Percentiles rank a stretch among this genome's conserved stretches.
Conservation (phyloP, 2,329 filamentous ascomycete genomes). For the Xylariales sp. region DNA sequence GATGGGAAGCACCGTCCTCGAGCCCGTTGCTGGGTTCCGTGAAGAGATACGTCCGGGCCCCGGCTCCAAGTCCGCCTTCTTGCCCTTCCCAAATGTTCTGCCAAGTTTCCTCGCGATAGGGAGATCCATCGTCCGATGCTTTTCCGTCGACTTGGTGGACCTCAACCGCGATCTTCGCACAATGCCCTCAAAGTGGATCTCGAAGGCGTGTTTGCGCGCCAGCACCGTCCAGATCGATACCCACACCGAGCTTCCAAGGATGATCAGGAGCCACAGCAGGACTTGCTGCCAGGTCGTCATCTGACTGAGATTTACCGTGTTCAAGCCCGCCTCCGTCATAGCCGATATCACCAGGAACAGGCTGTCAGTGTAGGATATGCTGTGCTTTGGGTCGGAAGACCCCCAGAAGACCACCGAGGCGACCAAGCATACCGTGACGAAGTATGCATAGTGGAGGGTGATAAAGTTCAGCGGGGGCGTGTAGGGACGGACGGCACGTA, state of each 20-base stretch:
- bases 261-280: conserved; percentile 59
- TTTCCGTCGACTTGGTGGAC: conserved; percentile 5
- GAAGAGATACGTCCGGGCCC: neutral
- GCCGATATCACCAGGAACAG: conserved; percentile 63
- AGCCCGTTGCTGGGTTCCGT: neutral
- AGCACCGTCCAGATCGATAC: conserved; percentile 61
- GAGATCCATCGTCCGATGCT: conserved; percentile 1
- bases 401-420: conserved; percentile 59
- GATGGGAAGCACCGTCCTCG: conserved; percentile 3
- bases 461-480: conserved; percentile 54
- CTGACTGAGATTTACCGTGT: conserved; percentile 59
- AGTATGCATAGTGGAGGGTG: conserved; percentile 64
- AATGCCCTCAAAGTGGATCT: conserved; percentile 53
- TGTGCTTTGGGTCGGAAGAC: conserved; percentile 44
- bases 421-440: conserved; percentile 50
- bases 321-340: conserved; percentile 64
- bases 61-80: neutral
- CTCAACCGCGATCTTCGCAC: conserved; percentile 35
- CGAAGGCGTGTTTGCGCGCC: conserved; percentile 57
- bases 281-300: conserved; percentile 66
- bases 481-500: conserved; percentile 15
- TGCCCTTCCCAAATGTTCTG: conserved; percentile 3
- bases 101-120: conserved; percentile 7
- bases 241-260: conserved; percentile 63
- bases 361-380: conserved; percentile 58